Base-by-base conservation (phyloP, 805 yeast genomes). In the Naumovozyma dairenensis region DNA sequence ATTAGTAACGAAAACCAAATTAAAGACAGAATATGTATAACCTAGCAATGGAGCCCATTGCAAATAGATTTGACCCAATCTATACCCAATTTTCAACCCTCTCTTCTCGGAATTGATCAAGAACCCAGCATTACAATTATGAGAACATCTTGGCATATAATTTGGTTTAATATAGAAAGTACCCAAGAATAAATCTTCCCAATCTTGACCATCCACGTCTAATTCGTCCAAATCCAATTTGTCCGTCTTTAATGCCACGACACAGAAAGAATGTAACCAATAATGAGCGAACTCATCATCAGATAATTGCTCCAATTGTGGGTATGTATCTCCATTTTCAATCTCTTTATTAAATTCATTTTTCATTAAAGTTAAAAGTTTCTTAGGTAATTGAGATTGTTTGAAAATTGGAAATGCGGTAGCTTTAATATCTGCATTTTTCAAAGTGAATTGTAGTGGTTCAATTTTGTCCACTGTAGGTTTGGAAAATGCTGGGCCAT, bases 121-220 rank as follows among this genome's bases (percentile, higher is more conserved):
- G 50, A 87, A 87, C 0, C 93, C 95, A 0, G 77, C 96, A 53
- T 87, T 87, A 49, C 95, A 84, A 19, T 74, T 78, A 49, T 87
- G 96, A 0, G 92, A 74, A 42, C 89, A 78, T 37, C 94, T 69
- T 6, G 94, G 95, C 2, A 66, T 59, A 52, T 86, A 87, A 57
- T 87, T 87, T 13, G 97, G 95, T 50, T 82, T 85, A 47, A 86
- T 65, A 55, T 79, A 82, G 53, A 78, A 81, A 2, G 81, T 72
- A 1, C 96, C 96, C 29, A 84, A 53, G 39, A 76, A 71, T 5
- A 46, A 42, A 1, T 62, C 49, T 4, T 63, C 59, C 76, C 80
- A 74, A 29, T 65, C 63, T n/a, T 40, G 42, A 4, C 39, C 19
- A 10, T 43, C 43, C n/a, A 50, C 36, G n/a, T 51, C 47, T 1